Evolutionary conservation across 2,329 filamentous ascomycete genomes (phyloP), one percentile per base, ranked within the genome.

Genomic region (Anisogramma anomala): DNA sequence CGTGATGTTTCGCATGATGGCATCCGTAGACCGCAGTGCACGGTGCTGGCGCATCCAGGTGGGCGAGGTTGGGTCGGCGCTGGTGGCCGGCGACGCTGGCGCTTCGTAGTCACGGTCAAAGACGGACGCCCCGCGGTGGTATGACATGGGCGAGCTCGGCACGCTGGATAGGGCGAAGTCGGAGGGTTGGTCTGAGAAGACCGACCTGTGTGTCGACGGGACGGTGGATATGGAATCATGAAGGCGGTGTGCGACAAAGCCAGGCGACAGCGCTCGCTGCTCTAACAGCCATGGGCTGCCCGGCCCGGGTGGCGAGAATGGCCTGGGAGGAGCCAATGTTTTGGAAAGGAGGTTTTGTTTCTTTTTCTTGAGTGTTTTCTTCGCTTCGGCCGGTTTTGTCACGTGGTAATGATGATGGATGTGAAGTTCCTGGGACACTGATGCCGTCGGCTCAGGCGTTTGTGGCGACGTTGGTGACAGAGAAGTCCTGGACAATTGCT

Each of bases 391-490:
- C 56, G 77, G 79, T 39, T 71, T 63, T 1, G 77, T 65, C 9
- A 80, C 74, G 50, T 95, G 87, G 55, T 94, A 94, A 57, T 96
- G 89, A 53, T 96, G 88, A 55, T 96, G 89, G 33, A 96, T 84
- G 53, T 95, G 89, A 11, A 95, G 65, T 53, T 91, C 84, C 53
- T 84, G 82, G 0, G 82, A 80, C 3, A 72, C 50, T 14, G 59
- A 63, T 23, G 63, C 59, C 20, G 63, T 53, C 9, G 49, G 41
- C 17, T 50, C 49, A 17, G 40, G 25, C 14, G 18, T 43, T 27
- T 43, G 46, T 14, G 35, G 37, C 1, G 20, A 36, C 8, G 10
- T 14, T 2, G 40, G 42, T 41, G 49, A 34, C 46, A 35, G 46
- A 39, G 48, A 42, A 39, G 49, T 27, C 49, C 54, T 19, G 56